These are phyloP conservation scores for Beauveria caledonica DNA, from an alignment of 2,329 filamentous ascomycete genomes.

Conservation along the genomic window DNA sequence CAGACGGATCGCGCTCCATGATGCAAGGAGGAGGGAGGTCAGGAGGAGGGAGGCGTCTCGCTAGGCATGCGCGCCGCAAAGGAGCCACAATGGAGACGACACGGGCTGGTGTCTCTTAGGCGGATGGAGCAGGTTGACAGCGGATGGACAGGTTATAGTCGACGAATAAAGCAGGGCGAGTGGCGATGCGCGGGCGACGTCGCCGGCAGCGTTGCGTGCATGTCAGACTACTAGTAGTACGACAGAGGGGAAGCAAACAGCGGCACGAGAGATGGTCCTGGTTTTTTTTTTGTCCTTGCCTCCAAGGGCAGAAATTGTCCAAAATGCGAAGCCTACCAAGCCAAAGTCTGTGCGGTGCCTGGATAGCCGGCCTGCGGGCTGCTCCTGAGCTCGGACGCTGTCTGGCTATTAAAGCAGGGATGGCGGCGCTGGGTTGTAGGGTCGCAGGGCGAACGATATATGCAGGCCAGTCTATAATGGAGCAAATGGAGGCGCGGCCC, in stretches of 20 bases:
- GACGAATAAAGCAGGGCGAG: neutral
- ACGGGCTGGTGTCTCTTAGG: neutral
- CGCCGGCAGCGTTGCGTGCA: neutral
- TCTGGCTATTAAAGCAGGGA: neutral
- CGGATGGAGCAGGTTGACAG: neutral
- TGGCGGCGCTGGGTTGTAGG: neutral
- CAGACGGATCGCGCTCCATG: slow-evolving; percentile 5
- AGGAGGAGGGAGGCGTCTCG: neutral
- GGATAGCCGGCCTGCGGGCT: neutral
- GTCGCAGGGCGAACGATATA: neutral
- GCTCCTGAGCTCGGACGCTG: neutral
- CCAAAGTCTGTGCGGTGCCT: neutral
- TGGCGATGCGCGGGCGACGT: neutral
- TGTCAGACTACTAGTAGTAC: neutral
- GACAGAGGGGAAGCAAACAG: neutral
- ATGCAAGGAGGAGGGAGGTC: neutral
- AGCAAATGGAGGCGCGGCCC: neutral
- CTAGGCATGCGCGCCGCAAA: neutral
- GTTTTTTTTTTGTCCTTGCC: neutral
- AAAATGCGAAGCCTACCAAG: neutral
- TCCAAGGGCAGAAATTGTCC: neutral
- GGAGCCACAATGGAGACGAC: neutral
- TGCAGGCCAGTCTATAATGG: neutral
- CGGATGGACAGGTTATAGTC: neutral
- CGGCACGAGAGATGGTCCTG: neutral